Evolutionary conservation across 495 filamentous ascomycete species (phyloP), one percentile per base, ranked within the genome.

Genomic region (Pyrenopolyporus hunteri): DNA sequence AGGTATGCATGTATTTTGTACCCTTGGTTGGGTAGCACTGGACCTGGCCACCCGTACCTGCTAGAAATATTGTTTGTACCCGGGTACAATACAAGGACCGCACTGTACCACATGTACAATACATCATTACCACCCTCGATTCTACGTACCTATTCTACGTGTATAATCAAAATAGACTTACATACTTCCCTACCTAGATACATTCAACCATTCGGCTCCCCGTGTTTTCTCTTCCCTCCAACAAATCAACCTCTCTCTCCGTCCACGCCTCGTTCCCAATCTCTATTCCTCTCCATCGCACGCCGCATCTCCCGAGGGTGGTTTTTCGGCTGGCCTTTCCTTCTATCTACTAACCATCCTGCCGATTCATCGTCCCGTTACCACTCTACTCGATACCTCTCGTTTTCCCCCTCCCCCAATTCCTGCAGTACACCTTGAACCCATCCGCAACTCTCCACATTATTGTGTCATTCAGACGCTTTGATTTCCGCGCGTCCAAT

Each of bases 381-480:
- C 9, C 11, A 45, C 42, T 45, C 14, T 26, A 28, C 23, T 45
- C 23, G 22, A 20, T 20, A 28, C 43, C 6, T 31, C 19, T 33
- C 33, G n/a, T 16, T 16, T 23, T 33, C 45, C 49, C 13, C 42
- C 44, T 43, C 36, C 37, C 35, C n/a, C n/a, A n/a, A 37, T 45
- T 55, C 25, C 49, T 62, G 56, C 56, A 60, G 56, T 65, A 59
- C 62, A 56, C 63, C 57, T 66, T 64, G 33, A 46, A 39, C 33
- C 26, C 14, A 52, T 44, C 63, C 63, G 57, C 39, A 53, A 61
- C 63, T 51, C 63, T 66, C 63, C 57, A 66, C 63, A 60, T 35
- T 57, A 66, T 66, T 66, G 63, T 66, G 63, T 61, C 63, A 60
- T 66, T 44, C 50, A 66, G 44, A 48, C 40, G 33, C 36, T 47